phyloP scores from a whole-genome alignment of 164 flowering plant genomes.

The grape (Vitis vinifera) region ASM3070453v1 NC_081815.1:4672501-4673000 shows the following conservation, averaged over 20 bases:
- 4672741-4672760: neutral
- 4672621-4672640: constrained; percentile 1
- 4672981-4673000: constrained; percentile 4
- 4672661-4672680: neutral
- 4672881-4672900: constrained; percentile 1
- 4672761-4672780: neutral
- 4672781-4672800: neutral
- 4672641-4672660: neutral
- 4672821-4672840: neutral
- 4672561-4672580: neutral
- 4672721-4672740: neutral
- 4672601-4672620: neutral
- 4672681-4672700: neutral
- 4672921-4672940: neutral
- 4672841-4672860: neutral
- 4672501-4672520: neutral
- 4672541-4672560: neutral
- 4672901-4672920: constrained; percentile 5
- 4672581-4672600: neutral
- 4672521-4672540: neutral
- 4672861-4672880: constrained; percentile 4
- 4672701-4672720: neutral
- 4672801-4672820: neutral
- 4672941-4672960: neutral
- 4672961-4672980: neutral